phyloP scores from a whole-genome alignment of 108 stramenopile genomes.

The Cyclotella baltica region DNA sequence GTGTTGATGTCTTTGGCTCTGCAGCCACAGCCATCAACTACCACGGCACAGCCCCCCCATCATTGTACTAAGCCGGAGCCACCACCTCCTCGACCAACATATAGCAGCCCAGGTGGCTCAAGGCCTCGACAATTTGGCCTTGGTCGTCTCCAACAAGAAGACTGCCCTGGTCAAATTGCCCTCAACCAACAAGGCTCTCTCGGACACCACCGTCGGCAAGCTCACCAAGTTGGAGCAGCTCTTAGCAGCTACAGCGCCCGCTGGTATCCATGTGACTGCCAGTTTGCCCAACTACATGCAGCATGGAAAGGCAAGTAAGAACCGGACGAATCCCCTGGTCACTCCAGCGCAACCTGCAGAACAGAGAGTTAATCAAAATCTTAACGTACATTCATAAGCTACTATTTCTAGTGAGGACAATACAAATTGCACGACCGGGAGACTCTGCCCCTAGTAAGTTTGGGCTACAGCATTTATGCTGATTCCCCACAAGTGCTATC shows the following conservation, averaged over 20 bases:
- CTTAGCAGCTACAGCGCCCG: background rate
- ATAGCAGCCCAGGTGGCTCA: background rate
- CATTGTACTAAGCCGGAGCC: background rate
- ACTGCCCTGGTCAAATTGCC: background rate
- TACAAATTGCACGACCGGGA: too few relatives aligned
- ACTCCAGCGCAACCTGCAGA: slow-evolving; percentile 6
- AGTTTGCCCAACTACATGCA: background rate
- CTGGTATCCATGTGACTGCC: background rate
- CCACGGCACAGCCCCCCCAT: background rate
- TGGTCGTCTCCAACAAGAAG: background rate
- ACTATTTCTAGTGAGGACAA: too few relatives aligned
- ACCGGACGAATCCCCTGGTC: background rate
- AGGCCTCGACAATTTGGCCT: background rate
- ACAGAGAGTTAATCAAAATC: too few relatives aligned
- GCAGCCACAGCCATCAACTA: background rate
- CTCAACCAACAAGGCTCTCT: slow-evolving; percentile 4
- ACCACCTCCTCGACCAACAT: background rate
- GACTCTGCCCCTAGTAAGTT: too few relatives aligned
- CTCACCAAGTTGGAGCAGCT: background rate
- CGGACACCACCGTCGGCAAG: background rate
- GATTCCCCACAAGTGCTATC: too few relatives aligned
- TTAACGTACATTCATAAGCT: too few relatives aligned
- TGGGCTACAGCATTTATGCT: too few relatives aligned
- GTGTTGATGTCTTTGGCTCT: background rate
- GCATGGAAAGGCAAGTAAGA: background rate